These are phyloP conservation scores for Auriculariales sp. DNA, from an alignment of 768 basidiomycete species.

Conservation along the genomic window DNA sequence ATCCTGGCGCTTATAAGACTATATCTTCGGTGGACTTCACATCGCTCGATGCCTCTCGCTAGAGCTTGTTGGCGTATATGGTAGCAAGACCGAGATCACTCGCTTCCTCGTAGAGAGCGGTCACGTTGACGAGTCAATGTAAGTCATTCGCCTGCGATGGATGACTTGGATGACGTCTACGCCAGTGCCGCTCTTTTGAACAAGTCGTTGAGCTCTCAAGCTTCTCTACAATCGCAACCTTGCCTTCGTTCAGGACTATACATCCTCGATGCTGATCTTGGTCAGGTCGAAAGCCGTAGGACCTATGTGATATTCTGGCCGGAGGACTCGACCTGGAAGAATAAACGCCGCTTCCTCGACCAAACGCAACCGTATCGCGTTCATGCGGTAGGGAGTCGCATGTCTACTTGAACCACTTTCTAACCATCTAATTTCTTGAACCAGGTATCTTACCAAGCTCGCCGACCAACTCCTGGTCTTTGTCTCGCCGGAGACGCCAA, in stretches of 20 bases:
- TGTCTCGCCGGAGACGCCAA: constrained; percentile 31
- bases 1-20: constrained; percentile 36
- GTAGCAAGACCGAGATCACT: constrained; percentile 33
- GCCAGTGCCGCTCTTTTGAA: not conserved
- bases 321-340: constrained; percentile 43
- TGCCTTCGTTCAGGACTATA: constrained; percentile 38
- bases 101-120: constrained; percentile 24
- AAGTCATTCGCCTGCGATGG: constrained; percentile 10
- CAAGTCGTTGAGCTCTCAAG: not conserved
- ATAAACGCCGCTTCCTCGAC: constrained; percentile 29
- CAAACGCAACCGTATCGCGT: constrained; percentile 38
- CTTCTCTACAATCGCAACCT: constrained; percentile 3
- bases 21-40: constrained; percentile 45
- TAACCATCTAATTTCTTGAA: too few species aligned
- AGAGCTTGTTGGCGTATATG: constrained; percentile 36
- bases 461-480: constrained; percentile 39
- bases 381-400: constrained; percentile 51
- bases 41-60: constrained; percentile 30
- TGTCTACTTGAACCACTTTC: too few species aligned
- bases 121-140: constrained; percentile 27
- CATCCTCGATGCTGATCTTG: constrained; percentile 16
- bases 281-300: constrained; percentile 1
- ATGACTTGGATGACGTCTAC: not conserved
- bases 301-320: constrained; percentile 48
- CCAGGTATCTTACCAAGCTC: constrained; percentile 45